Conservation (phyloP, 2,329 filamentous ascomycete species). For the Dendryphion nanum region DNA sequence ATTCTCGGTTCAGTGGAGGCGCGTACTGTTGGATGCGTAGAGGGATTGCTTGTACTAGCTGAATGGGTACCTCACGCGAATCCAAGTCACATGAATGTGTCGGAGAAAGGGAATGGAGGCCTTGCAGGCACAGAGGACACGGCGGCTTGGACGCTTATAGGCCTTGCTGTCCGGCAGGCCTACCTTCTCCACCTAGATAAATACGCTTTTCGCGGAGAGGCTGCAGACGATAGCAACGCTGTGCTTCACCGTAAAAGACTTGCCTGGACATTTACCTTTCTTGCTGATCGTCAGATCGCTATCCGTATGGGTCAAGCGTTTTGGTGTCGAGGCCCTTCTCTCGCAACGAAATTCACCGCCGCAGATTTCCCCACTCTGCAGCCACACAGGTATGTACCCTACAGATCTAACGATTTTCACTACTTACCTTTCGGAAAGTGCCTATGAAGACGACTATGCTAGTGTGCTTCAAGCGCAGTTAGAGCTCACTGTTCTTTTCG, state of each 20-base stretch:
- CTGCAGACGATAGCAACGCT: conserved; percentile 2
- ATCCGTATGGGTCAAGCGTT: conserved; percentile 11
- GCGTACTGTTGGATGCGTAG: conserved; percentile 8
- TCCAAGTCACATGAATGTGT: conserved; percentile 3
- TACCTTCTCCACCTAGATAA: conserved; percentile 10
- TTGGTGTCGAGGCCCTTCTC: conserved; percentile 6
- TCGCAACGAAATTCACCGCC: conserved; percentile 7
- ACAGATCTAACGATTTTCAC: too few relatives aligned
- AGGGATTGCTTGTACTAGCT: conserved; percentile 6
- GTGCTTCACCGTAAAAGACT: conserved; percentile 5
- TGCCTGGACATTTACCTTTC: conserved; percentile 8
- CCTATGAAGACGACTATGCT: conserved; percentile 9
- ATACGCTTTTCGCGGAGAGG: conserved; percentile 4
- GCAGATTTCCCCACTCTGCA: conserved; percentile 7
- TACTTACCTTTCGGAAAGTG: too few relatives aligned
- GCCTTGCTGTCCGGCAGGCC: conserved; percentile 8
- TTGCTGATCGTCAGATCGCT: conserved; percentile 8
- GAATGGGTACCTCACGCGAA: conserved; percentile 9
- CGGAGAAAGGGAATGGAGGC: conserved; percentile 3
- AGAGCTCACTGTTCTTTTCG: conserved; percentile 7
- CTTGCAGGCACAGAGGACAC: conserved; percentile 8
- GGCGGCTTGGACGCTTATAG: conserved; percentile 7
- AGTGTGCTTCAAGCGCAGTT: conserved; percentile 7
- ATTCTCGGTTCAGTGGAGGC: conserved; percentile 5
- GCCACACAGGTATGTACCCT: too few relatives aligned